Percentiles rank a stretch among this genome's conserved stretches.
phyloP scores from a whole-genome alignment of 2,329 filamentous ascomycete genomes.

The Colletotrichum liriopes region DNA sequence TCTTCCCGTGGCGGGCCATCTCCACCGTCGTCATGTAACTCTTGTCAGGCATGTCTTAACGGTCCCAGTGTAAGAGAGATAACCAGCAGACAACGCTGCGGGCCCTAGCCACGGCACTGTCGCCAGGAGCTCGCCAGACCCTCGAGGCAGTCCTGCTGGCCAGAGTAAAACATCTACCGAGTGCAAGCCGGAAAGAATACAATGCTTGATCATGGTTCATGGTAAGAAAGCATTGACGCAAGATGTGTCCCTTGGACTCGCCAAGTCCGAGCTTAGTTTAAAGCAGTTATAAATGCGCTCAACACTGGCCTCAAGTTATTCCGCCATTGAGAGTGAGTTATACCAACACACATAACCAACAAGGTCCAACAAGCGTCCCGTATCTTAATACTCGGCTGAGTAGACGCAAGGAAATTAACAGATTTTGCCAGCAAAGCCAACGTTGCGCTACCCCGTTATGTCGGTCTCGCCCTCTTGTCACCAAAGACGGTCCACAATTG shows the following conservation, averaged over 20 bases:
- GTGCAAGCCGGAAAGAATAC: neutral
- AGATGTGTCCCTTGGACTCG: neutral
- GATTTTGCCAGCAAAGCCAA: constrained; percentile 15
- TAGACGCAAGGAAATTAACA: constrained; percentile 22
- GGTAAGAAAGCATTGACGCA: neutral
- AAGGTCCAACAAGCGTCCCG: constrained; percentile 1
- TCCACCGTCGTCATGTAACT: neutral
- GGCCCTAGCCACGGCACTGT: neutral
- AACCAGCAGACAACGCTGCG: too few relatives aligned
- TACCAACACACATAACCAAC: neutral
- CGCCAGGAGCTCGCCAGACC: neutral
- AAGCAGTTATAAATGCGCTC: constrained; percentile 1
- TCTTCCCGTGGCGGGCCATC: neutral
- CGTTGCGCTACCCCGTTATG: constrained; percentile 22
- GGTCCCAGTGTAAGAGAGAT: neutral
- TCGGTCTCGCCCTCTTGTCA: constrained; percentile 4
- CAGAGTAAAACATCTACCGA: neutral
- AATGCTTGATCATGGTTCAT: neutral
- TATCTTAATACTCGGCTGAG: neutral
- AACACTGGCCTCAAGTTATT: neutral
- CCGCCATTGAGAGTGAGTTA: neutral
- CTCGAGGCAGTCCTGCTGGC: too few relatives aligned
- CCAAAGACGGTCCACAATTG: neutral
- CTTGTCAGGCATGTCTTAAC: neutral
- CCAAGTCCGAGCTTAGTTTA: neutral